A percentile compares a stretch with the other conserved stretches of the same genome.
phyloP scores from a whole-genome alignment of 1,284 basidiomycete genomes.

The Boletus nobilissimus region DNA sequence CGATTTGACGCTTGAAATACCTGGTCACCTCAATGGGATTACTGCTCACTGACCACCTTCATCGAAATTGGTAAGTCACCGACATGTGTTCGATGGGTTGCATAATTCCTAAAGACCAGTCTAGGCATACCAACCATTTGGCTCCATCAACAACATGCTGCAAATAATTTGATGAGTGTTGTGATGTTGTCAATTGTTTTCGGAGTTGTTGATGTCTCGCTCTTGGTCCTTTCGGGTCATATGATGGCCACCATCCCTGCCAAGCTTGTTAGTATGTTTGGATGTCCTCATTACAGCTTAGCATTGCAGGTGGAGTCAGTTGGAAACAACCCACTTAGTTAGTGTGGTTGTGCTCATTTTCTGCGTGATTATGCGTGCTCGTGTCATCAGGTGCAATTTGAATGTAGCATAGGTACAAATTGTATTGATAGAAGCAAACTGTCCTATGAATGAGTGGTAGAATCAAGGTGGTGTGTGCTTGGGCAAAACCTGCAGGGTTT shows the following conservation, averaged over 20 bases:
- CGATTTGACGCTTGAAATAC: constrained; percentile 60
- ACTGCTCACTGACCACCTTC: constrained; percentile 58
- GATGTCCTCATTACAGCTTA: constrained; percentile 71
- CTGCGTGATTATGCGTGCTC: too few relatives aligned
- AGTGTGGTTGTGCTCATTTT: constrained; percentile 28
- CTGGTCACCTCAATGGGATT: constrained; percentile 64
- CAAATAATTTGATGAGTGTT: constrained; percentile 62
- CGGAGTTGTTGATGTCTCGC: constrained; percentile 63
- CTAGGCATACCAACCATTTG: constrained; percentile 68
- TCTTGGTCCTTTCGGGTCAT: constrained; percentile 58
- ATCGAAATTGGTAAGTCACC: constrained; percentile 61
- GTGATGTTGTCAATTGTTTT: constrained; percentile 72
- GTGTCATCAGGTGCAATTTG: too few relatives aligned
- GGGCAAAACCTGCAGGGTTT: too few relatives aligned
- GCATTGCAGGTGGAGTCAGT: constrained; percentile 68
- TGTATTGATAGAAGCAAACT: too few relatives aligned
- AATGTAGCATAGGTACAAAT: too few relatives aligned
- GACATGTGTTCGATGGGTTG: background rate
- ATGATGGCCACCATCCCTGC: constrained; percentile 35
- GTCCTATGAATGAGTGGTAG: too few relatives aligned
- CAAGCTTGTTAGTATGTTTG: constrained; percentile 66
- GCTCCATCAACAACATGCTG: constrained; percentile 65
- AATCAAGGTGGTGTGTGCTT: too few relatives aligned
- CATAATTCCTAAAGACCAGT: constrained; percentile 14
- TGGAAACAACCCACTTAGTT: constrained; percentile 73